A percentile compares a stretch with the other conserved stretches of the same genome.
Evolutionary conservation across 2,329 filamentous ascomycete genomes (phyloP).

Genomic region (Alternaria ventricosa): DNA sequence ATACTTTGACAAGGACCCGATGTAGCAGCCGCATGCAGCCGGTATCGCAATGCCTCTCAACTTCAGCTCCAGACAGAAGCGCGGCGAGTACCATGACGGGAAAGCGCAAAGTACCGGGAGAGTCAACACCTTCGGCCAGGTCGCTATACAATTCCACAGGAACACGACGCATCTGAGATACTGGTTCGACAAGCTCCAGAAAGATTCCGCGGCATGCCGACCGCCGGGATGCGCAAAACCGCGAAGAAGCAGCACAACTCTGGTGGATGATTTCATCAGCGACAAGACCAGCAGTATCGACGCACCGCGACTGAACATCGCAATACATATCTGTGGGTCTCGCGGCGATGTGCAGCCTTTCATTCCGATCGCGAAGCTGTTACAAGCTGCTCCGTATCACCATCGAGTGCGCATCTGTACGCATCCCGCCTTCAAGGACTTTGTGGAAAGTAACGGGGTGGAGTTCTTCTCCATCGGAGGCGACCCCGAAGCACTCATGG

Average conservation of each 20-base stretch:
- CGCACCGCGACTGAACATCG: constrained; percentile 54
- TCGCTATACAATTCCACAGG: constrained; percentile 24
- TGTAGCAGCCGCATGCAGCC: background rate
- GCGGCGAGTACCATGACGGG: constrained; percentile 12
- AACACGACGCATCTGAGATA: constrained; percentile 21
- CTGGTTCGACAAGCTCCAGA: constrained; percentile 24
- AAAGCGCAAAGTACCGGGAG: constrained; percentile 13
- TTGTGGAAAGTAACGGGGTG: constrained; percentile 30
- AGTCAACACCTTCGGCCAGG: constrained; percentile 24
- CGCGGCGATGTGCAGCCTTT: constrained; percentile 67
- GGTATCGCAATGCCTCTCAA: constrained; percentile 7
- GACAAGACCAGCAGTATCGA: background rate
- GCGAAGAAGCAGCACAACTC: background rate
- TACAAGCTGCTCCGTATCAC: constrained; percentile 40
- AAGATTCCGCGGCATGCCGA: background rate
- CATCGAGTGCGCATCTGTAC: constrained; percentile 41
- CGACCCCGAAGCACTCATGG: constrained; percentile 54
- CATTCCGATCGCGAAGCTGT: constrained; percentile 61
- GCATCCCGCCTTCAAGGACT: constrained; percentile 29
- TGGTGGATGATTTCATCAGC: background rate
- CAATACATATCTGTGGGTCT: constrained; percentile 62
- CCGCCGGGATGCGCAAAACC: background rate
- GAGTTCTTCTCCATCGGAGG: constrained; percentile 50
- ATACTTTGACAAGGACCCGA: no score
- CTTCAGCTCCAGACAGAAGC: constrained; percentile 7